A percentile compares a stretch with the other conserved stretches of the same genome.
These are phyloP conservation scores for Vaccinium macrocarpon DNA, from an alignment of 148 eudicot species.

Conservation along the genomic window DNA sequence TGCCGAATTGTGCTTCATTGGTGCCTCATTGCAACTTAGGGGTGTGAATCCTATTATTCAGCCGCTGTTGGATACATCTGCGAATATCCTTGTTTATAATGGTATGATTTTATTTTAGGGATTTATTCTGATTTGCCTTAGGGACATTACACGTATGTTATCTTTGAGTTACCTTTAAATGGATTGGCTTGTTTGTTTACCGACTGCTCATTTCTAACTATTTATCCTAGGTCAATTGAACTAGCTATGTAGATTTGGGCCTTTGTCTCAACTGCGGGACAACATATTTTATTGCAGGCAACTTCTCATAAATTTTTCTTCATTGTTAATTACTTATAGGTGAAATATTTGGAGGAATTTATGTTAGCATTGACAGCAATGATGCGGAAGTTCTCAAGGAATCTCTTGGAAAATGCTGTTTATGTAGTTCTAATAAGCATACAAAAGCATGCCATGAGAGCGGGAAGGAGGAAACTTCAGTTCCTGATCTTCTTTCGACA, in stretches of 20 bases:
- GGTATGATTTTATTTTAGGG: slow-evolving; percentile 36
- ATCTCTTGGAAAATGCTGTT: slow-evolving; percentile 54
- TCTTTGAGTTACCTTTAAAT: not conserved
- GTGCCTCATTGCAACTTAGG: slow-evolving; percentile 86
- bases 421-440: slow-evolving; percentile 44
- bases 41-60: slow-evolving; percentile 62
- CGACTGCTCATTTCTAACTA: not conserved
- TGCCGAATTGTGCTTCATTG: slow-evolving; percentile 57
- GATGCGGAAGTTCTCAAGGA: slow-evolving; percentile 78
- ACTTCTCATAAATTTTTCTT: not conserved
- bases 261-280: not conserved
- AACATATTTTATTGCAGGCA: not conserved
- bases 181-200: not conserved
- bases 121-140: not conserved
- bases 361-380: slow-evolving; percentile 56
- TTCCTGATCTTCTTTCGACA: slow-evolving; percentile 76
- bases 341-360: slow-evolving; percentile 86
- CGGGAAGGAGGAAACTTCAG: slow-evolving; percentile 35
- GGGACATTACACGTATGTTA: not conserved
- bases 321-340: slow-evolving; percentile 35
- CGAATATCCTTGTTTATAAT: slow-evolving; percentile 83
- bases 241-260: not conserved
- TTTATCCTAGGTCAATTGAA: not conserved
- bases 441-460: slow-evolving; percentile 22
- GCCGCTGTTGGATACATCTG: slow-evolving; percentile 65